Evolutionary conservation across 1,284 basidiomycete species (phyloP), one percentile per base, ranked within the genome.

Genomic region (Nidula niveotomentosa): DNA sequence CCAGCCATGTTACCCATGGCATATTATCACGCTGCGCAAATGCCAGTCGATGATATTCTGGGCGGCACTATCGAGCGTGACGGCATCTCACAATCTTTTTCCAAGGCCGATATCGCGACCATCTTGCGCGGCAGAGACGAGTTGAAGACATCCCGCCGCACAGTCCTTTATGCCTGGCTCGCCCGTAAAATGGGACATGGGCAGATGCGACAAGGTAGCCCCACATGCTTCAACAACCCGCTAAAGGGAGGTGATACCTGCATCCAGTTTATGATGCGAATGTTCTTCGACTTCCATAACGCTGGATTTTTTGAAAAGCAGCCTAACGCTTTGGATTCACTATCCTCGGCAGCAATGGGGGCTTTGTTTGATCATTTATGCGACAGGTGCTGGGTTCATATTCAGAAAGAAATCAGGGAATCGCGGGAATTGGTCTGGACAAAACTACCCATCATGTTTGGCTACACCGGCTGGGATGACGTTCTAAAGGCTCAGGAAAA

Each of bases 21-120:
- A 15, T 63, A 60, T 43, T 65, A 67, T 54, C 58, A 59, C 35
- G 63, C 62, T 8, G 56, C 64, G 10, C 64, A 65, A 49, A 54
- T 65, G 5, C 44, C 57, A 8, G 46, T 58, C 9, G 48, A 60
- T 4, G 59, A 64, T 50, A 61, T 68, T 18, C 15, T 60, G 9
- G 46, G 52, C 34, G 64, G 63, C 17, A 57, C 62, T 30, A 23
- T 51, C 18, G 53, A 53, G 30, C 53, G 39, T 6, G 58, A 63
- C 45, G 57, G 58, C 9, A 48, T 41, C 2, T 17, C 36, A 15
- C 52, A 58, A 36, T 47, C 35, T 6, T 48, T 62, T 8, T 30
- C 44, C 18, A 5, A 49, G 23, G 9, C 46, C 17, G 58, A 60
- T 17, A 52, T 62, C 13, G 34, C 51, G 1, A 48, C 43, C 10